Conservation (phyloP, 768 basidiomycete genomes). For the Leccinum disarticulatum region DNA sequence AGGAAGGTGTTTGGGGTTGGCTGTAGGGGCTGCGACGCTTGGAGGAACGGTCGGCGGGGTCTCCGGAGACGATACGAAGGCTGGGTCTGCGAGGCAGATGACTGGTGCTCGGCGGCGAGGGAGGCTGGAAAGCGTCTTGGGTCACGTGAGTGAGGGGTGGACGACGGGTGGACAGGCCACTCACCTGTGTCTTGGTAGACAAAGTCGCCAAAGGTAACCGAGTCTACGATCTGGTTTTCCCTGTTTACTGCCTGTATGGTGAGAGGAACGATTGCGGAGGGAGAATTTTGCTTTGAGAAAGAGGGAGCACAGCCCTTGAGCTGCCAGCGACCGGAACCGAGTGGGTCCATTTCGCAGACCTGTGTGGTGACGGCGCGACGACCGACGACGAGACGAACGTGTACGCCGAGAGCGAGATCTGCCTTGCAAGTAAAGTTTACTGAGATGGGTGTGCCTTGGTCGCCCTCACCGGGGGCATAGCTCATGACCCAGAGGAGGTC, state of each 20-base stretch:
- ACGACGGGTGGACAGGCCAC: conserved; percentile 2
- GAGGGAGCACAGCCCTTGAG: conserved; percentile 63
- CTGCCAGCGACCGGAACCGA: conserved; percentile 57
- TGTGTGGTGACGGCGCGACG: conserved; percentile 64
- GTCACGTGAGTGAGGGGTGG: conserved; percentile 5
- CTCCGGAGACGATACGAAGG: conserved; percentile 32
- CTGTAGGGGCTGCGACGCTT: conserved; percentile 42
- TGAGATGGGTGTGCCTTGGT: conserved; percentile 59
- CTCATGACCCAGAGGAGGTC: conserved; percentile 64
- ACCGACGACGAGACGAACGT: conserved; percentile 75
- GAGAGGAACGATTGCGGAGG: conserved; percentile 48
- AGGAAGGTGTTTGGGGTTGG: conserved; percentile 41
- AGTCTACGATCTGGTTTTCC: conserved; percentile 55
- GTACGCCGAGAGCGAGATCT: conserved; percentile 37
- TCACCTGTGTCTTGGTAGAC: conserved; percentile 55
- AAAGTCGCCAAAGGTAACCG: conserved; percentile 71
- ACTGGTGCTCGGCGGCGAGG: conserved; percentile 1
- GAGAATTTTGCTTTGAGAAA: conserved; percentile 40
- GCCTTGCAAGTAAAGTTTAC: conserved; percentile 47
- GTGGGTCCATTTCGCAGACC: conserved; percentile 52
- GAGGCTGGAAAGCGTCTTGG: conserved; percentile 6
- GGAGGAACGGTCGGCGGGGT: conserved; percentile 24
- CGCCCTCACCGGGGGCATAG: conserved; percentile 65
- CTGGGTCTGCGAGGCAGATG: conserved; percentile 16
- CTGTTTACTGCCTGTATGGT: conserved; percentile 63